These are phyloP conservation scores for Xylaria digitata DNA, from an alignment of 2,329 filamentous ascomycete species.

Conservation along the genomic window DNA sequence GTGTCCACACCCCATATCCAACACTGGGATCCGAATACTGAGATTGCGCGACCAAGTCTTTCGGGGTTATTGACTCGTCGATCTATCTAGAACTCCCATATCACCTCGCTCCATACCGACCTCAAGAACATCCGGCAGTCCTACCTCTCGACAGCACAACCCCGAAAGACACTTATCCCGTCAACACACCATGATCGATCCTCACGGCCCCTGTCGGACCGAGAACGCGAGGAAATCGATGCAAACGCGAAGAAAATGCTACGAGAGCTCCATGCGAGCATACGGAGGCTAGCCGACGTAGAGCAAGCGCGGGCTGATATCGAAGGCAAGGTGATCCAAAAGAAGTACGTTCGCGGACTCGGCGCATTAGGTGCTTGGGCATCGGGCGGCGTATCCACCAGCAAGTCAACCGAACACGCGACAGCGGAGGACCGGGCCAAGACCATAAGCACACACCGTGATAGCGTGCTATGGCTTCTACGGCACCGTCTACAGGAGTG, in stretches of 20 bases:
- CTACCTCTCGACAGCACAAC: slow-evolving; percentile 85
- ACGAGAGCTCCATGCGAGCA: slow-evolving; percentile 84
- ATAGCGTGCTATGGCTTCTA: slow-evolving; percentile 86
- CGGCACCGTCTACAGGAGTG: slow-evolving; percentile 80
- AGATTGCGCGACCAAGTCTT: background rate
- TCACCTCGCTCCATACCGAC: slow-evolving; percentile 81
- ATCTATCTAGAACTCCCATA: slow-evolving; percentile 75
- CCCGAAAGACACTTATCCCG: slow-evolving; percentile 66
- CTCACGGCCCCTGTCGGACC: slow-evolving; percentile 74
- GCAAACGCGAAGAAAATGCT: slow-evolving; percentile 86
- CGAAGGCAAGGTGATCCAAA: slow-evolving; percentile 74
- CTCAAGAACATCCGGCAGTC: slow-evolving; percentile 86
- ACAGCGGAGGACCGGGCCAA: slow-evolving; percentile 77
- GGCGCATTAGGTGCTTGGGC: slow-evolving; percentile 74
- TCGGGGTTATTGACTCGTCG: slow-evolving; percentile 33
- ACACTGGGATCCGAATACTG: background rate
- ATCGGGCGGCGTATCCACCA: slow-evolving; percentile 68
- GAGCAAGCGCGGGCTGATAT: slow-evolving; percentile 85
- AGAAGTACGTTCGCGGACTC: slow-evolving; percentile 73
- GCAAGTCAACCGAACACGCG: slow-evolving; percentile 72
- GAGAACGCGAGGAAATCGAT: slow-evolving; percentile 87
- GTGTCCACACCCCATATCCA: slow-evolving; percentile 43
- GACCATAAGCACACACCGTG: slow-evolving; percentile 76
- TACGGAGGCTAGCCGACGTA: slow-evolving; percentile 81
- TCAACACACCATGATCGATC: slow-evolving; percentile 57